Evolutionary conservation across 805 yeast genomes (phyloP).

Genomic region (Metschnikowia kunwiensis): DNA sequence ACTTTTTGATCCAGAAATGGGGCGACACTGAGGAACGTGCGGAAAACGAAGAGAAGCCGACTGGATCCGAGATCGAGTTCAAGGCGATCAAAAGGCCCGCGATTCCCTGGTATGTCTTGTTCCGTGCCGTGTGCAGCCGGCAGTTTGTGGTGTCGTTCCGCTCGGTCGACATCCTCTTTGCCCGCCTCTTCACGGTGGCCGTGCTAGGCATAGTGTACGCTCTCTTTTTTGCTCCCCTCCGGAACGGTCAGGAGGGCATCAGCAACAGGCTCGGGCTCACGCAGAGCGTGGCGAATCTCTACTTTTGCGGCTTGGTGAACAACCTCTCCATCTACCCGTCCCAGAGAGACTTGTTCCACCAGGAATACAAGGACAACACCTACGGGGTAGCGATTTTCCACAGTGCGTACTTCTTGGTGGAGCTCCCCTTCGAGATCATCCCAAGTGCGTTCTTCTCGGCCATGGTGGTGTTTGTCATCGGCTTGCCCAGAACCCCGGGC

Average conservation of each 20-base stretch:
- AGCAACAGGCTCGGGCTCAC: slow-evolving; percentile 69
- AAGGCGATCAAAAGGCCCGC: slow-evolving; percentile 29
- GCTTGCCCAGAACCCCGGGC: slow-evolving; percentile 63
- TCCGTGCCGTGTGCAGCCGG: slow-evolving; percentile 31
- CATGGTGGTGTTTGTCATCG: slow-evolving; percentile 66
- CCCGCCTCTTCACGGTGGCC: slow-evolving; percentile 62
- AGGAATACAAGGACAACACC: slow-evolving; percentile 71
- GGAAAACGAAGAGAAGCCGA: slow-evolving; percentile 1
- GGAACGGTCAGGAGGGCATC: slow-evolving; percentile 46
- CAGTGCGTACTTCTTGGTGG: slow-evolving; percentile 54
- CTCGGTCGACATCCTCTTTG: slow-evolving; percentile 53
- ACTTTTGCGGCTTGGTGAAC: slow-evolving; percentile 76
- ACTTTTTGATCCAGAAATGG: slow-evolving; percentile 30
- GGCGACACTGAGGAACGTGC: slow-evolving; percentile 30
- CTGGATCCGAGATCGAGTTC: slow-evolving; percentile 18
- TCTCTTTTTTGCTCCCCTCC: slow-evolving; percentile 53
- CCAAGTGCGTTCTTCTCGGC: slow-evolving; percentile 57
- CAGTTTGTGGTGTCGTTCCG: slow-evolving; percentile 35
- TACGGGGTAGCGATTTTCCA: slow-evolving; percentile 67
- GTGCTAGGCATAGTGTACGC: slow-evolving; percentile 65
- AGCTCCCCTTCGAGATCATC: slow-evolving; percentile 64
- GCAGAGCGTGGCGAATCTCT: slow-evolving; percentile 69
- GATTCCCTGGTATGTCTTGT: slow-evolving; percentile 25
- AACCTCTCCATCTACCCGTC: slow-evolving; percentile 73
- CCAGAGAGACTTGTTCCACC: slow-evolving; percentile 72